phyloP scores from a whole-genome alignment of 345 rosid species.

The Kernera saxatilis region DNA sequence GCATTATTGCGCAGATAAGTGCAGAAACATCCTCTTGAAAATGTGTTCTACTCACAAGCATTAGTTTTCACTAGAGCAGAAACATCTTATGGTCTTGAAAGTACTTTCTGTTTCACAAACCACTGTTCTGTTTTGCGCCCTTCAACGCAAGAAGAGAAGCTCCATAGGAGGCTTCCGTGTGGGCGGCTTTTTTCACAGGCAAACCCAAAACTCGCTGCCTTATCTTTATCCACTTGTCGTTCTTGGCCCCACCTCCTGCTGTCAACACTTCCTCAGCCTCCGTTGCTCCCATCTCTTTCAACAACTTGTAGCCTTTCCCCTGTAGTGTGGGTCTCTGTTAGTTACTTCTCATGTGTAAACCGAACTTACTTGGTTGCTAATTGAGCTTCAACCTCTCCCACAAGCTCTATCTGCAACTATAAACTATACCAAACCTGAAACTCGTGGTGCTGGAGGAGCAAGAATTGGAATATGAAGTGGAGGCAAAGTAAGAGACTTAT shows the following conservation, averaged over 20 bases:
- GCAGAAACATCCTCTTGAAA: too few relatives aligned
- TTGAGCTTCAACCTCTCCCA: not conserved
- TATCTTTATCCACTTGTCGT: slow-evolving; percentile 74
- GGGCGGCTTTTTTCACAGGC: slow-evolving; percentile 60
- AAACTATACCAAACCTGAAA: not conserved
- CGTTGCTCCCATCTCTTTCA: slow-evolving; percentile 80
- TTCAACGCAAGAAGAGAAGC: slow-evolving; percentile 80
- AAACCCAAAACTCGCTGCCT: slow-evolving; percentile 65
- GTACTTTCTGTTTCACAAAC: not conserved
- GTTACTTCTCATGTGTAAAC: too few relatives aligned
- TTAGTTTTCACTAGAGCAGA: not conserved
- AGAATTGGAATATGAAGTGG: not conserved
- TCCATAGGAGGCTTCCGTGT: slow-evolving; percentile 91
- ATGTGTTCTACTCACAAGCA: not conserved
- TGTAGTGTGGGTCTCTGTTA: too few relatives aligned
- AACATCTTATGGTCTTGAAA: not conserved
- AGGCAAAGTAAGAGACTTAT: not conserved
- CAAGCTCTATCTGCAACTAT: not conserved
- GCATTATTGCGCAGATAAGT: too few relatives aligned
- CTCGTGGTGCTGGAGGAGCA: not conserved
- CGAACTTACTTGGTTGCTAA: not conserved
- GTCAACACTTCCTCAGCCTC: slow-evolving; percentile 73
- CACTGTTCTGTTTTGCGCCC: slow-evolving; percentile 33
- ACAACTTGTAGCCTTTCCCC: slow-evolving; percentile 64
- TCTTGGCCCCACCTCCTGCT: slow-evolving; percentile 85